Conservation (phyloP, 2,329 filamentous ascomycete genomes). For the Hymenoscyphus albidus region DNA sequence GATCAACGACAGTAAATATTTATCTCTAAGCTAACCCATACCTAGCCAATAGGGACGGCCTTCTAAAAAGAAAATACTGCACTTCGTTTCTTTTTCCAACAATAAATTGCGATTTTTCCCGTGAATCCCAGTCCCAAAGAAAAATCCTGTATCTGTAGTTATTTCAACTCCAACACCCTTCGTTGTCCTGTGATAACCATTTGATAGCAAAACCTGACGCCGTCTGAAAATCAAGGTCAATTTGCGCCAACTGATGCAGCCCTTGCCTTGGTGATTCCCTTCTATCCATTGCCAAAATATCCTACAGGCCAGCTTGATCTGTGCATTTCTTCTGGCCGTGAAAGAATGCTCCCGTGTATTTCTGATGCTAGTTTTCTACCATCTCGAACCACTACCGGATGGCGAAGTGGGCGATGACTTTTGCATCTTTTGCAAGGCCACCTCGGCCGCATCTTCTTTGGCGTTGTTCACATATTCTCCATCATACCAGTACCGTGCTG, state of each 20-base stretch:
- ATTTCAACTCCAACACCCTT: constrained; percentile 28
- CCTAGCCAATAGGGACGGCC: not conserved
- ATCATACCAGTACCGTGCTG: constrained; percentile 89
- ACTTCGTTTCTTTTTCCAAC: not conserved
- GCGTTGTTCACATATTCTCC: constrained; percentile 84
- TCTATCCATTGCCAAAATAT: constrained; percentile 21
- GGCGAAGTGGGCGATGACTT: constrained; percentile 42
- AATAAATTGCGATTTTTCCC: not conserved
- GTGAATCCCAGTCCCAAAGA: not conserved
- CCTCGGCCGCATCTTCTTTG: constrained; percentile 85
- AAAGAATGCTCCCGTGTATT: constrained; percentile 3
- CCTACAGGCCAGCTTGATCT: constrained; percentile 29
- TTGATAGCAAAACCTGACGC: constrained; percentile 29
- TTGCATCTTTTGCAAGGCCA: constrained; percentile 59
- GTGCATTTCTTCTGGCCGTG: constrained; percentile 1
- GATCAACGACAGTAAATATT: not conserved
- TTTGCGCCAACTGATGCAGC: constrained; percentile 33
- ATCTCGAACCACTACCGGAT: constrained; percentile 38
- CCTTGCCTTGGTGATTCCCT: constrained; percentile 19
- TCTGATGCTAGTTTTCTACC: constrained; percentile 32
- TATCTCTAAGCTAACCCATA: not conserved
- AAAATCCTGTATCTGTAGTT: constrained; percentile 5
- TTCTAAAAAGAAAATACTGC: not conserved
- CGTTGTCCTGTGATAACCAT: constrained; percentile 29
- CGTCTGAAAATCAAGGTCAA: constrained; percentile 25